Conservation (phyloP, 768 basidiomycete genomes). For the Hortiboletus campestris region DNA sequence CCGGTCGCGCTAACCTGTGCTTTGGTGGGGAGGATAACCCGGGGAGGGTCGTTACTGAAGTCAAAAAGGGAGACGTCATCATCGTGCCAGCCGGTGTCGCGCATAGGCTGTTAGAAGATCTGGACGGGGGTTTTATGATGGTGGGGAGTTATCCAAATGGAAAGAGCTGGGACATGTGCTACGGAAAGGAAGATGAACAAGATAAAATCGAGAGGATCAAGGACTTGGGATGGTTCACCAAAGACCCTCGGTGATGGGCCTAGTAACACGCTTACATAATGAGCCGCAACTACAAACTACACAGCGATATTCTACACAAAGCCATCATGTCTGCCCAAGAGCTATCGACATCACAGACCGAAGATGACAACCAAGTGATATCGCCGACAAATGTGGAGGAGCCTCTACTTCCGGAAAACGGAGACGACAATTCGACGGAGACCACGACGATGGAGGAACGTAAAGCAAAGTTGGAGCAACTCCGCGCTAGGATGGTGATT, state of each 20-base stretch:
- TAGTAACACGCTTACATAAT: slow-evolving; percentile 12
- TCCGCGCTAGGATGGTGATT: slow-evolving; percentile 75
- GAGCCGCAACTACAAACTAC: not conserved
- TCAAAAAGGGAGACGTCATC: slow-evolving; percentile 39
- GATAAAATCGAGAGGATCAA: slow-evolving; percentile 19
- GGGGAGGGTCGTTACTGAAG: slow-evolving; percentile 29
- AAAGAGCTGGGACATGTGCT: slow-evolving; percentile 35
- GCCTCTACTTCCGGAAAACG: slow-evolving; percentile 17
- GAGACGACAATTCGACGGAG: slow-evolving; percentile 14
- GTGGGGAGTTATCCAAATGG: slow-evolving; percentile 40
- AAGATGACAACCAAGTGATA: not conserved
- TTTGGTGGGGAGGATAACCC: slow-evolving; percentile 42
- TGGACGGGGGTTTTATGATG: slow-evolving; percentile 35
- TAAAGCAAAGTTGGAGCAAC: slow-evolving; percentile 70
- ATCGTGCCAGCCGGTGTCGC: slow-evolving; percentile 42
- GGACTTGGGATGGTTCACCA: slow-evolving; percentile 36
- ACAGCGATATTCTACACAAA: not conserved
- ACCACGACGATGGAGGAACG: slow-evolving; percentile 63
- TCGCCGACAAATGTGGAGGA: slow-evolving; percentile 23
- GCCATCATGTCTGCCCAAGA: slow-evolving; percentile 18
- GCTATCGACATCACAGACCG: not conserved
- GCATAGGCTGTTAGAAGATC: slow-evolving; percentile 35
- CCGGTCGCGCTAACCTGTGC: slow-evolving; percentile 36
- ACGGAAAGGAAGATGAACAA: not conserved
- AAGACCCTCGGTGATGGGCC: slow-evolving; percentile 41